Percentiles rank a stretch among this genome's conserved stretches.
Evolutionary conservation across 768 basidiomycete species (phyloP).

Genomic region (Hortiboletus flavorubellus): DNA sequence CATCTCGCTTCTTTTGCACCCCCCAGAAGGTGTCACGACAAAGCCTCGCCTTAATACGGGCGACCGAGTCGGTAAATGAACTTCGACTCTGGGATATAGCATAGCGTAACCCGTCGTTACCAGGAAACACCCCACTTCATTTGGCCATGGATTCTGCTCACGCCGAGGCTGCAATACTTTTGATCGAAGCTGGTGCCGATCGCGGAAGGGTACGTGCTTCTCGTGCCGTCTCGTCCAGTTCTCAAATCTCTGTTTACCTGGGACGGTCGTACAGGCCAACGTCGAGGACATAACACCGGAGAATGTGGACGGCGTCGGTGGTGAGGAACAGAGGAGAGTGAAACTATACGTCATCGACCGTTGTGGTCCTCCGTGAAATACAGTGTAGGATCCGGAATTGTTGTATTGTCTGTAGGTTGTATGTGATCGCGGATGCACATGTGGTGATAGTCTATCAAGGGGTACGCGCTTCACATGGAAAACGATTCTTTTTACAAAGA

Average conservation of each 20-base stretch:
- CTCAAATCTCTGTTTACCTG: not conserved
- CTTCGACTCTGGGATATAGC: not conserved
- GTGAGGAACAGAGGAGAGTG: constrained; percentile 76
- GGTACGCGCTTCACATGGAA: not conserved
- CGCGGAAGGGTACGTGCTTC: constrained; percentile 66
- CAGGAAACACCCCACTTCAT: constrained; percentile 95
- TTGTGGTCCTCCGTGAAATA: constrained; percentile 47
- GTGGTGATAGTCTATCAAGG: not conserved
- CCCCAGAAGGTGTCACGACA: constrained; percentile 59
- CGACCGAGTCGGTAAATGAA: constrained; percentile 65
- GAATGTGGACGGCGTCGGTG: constrained; percentile 87
- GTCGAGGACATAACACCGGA: constrained; percentile 85
- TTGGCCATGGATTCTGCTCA: constrained; percentile 96
- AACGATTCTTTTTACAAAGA: constrained; percentile 2
- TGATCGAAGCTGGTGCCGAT: constrained; percentile 96
- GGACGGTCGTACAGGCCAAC: constrained; percentile 55
- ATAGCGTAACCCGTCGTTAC: constrained; percentile 8
- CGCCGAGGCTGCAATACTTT: constrained; percentile 81
- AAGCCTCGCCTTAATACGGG: constrained; percentile 85
- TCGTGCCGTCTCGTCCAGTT: not conserved
- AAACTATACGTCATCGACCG: constrained; percentile 70
- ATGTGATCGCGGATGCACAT: not conserved
- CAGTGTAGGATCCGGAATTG: not conserved
- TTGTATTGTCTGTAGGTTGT: not conserved
- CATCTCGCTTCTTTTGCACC: constrained; percentile 78